Evolutionary conservation across 805 yeast species (phyloP).

Genomic region (Candida lessepsii): DNA sequence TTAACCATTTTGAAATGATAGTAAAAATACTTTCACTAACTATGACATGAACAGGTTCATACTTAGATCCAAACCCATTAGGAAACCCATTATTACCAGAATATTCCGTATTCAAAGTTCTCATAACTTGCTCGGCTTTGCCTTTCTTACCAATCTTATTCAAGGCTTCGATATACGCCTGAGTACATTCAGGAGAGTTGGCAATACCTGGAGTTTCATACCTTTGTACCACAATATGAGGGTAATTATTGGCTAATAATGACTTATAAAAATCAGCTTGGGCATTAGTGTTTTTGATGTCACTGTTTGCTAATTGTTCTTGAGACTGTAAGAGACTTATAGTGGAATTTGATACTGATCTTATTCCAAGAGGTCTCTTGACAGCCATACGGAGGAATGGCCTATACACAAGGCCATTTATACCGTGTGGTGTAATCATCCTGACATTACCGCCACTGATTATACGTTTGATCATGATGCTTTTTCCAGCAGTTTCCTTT

Average conservation of each 20-base stretch:
- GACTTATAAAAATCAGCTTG: slow-evolving; percentile 85
- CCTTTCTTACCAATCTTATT: slow-evolving; percentile 71
- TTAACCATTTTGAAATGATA: slow-evolving; percentile 79
- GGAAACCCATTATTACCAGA: slow-evolving; percentile 18
- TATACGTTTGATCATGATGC: slow-evolving; percentile 1
- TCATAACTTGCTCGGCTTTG: slow-evolving; percentile 66
- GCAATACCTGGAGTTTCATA: slow-evolving; percentile 95
- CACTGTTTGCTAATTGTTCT: slow-evolving; percentile 86
- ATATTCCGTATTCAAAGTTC: slow-evolving; percentile 27
- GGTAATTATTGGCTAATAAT: slow-evolving; percentile 76
- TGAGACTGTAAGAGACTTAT: slow-evolving; percentile 35
- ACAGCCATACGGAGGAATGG: not conserved
- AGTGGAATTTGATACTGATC: slow-evolving; percentile 15
- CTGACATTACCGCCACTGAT: not conserved
- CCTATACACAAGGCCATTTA: not conserved
- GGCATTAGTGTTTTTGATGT: slow-evolving; percentile 60
- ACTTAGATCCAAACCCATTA: slow-evolving; percentile 55
- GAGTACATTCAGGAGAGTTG: slow-evolving; percentile 72
- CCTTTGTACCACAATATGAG: slow-evolving; percentile 94
- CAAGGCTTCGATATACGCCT: slow-evolving; percentile 77
- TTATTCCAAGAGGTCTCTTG: not conserved
- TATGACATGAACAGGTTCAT: slow-evolving; percentile 91
- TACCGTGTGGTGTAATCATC: not conserved
- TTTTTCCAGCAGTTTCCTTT: slow-evolving; percentile 2
- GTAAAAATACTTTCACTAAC: slow-evolving; percentile 82